These are phyloP conservation scores for Fusarium sp. DNA, from an alignment of 2,329 filamentous ascomycete species.

Conservation along the genomic window DNA sequence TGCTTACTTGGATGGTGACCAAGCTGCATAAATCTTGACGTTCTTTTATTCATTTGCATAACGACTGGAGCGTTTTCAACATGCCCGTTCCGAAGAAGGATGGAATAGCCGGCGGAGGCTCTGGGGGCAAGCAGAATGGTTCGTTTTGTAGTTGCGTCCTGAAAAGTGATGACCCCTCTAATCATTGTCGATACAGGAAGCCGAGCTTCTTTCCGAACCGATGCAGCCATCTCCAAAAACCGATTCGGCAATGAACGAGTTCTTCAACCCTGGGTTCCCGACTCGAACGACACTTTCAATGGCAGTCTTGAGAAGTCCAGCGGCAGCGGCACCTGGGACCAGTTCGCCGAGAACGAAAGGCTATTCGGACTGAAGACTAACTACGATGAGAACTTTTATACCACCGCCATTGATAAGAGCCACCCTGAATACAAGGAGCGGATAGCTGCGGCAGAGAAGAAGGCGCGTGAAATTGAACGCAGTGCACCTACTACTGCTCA, in stretches of 20 bases:
- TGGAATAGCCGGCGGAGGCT: conserved; percentile 50
- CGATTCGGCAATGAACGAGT: conserved; percentile 77
- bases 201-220: conserved; percentile 82
- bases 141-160: conserved; percentile 25
- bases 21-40: conserved; percentile 38
- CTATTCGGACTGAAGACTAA: conserved; percentile 90
- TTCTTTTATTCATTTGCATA: conserved; percentile 45
- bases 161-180: conserved; percentile 19
- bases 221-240: conserved; percentile 86
- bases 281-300: conserved; percentile 71
- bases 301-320: conserved; percentile 76
- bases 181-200: conserved; percentile 65
- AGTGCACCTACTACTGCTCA: conserved; percentile 81
- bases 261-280: conserved; percentile 86
- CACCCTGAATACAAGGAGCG: conserved; percentile 86
- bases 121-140: conserved; percentile 57
- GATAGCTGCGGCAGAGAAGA: conserved; percentile 82
- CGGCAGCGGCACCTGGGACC: conserved; percentile 80
- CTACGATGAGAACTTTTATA: conserved; percentile 96
- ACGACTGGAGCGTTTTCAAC: conserved; percentile 43
- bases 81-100: conserved; percentile 60
- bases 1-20: conserved; percentile 47
- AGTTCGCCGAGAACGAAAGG: conserved; percentile 90
- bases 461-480: conserved; percentile 90
- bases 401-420: conserved; percentile 86